These are phyloP conservation scores for Barnettozyma sucrosica DNA, from an alignment of 805 yeast genomes.

Conservation along the genomic window DNA sequence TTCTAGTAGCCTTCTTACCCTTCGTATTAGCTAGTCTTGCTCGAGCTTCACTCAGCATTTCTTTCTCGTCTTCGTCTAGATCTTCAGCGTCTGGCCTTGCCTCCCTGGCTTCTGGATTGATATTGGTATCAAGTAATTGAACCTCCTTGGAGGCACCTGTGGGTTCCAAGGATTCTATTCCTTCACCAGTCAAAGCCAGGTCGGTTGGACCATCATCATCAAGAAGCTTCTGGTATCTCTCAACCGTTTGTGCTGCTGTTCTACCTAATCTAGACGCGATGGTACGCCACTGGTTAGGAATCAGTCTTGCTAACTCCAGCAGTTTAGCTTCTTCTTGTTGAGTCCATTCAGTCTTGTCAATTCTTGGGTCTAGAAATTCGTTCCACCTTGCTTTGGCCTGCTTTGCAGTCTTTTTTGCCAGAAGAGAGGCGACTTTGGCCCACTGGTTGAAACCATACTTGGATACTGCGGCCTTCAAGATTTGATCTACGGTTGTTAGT, in stretches of 20 bases:
- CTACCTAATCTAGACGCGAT: conserved; percentile 78
- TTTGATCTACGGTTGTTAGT: conserved; percentile 52
- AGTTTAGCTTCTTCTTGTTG: conserved; percentile 71
- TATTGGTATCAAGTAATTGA: conserved; percentile 53
- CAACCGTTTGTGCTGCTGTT: conserved; percentile 82
- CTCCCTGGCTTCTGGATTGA: conserved; percentile 69
- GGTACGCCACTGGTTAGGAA: conserved; percentile 94
- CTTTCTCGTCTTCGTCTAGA: conserved; percentile 81
- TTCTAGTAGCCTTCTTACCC: conserved; percentile 91
- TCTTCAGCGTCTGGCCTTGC: conserved; percentile 78
- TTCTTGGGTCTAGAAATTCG: conserved; percentile 76
- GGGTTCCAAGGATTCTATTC: conserved; percentile 39
- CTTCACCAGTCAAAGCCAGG: conserved; percentile 44
- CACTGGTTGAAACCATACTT: conserved; percentile 94
- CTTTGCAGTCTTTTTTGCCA: conserved; percentile 80
- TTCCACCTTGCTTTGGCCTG: conserved; percentile 93
- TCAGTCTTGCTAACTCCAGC: conserved; percentile 53
- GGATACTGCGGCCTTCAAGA: conserved; percentile 82
- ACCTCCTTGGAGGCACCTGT: conserved; percentile 32
- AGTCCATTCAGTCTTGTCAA: conserved; percentile 63
- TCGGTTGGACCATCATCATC: conserved; percentile 36
- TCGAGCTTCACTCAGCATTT: conserved; percentile 91
- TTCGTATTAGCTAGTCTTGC: conserved; percentile 88
- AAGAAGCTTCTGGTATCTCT: conserved; percentile 70
- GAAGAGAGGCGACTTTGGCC: conserved; percentile 84